Percentiles rank a stretch among this genome's conserved stretches.
Conservation (phyloP, 306 rosid species). For the Mimosa pudica region DNA sequence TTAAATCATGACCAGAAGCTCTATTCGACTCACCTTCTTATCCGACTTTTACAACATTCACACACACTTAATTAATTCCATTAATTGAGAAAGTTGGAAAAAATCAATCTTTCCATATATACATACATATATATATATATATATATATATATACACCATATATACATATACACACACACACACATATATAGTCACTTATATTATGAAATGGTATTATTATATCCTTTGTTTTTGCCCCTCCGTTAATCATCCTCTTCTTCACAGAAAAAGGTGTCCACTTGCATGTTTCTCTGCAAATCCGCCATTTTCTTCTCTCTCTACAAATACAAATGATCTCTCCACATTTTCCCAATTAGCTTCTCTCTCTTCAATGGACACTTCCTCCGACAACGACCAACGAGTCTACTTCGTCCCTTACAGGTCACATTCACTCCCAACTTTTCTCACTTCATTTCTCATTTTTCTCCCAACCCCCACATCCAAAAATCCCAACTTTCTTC, state of each 20-base stretch:
- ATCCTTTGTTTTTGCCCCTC: constrained; percentile 47
- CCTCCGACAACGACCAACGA: constrained; percentile 66
- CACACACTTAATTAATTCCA: no score
- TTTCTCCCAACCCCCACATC: constrained; percentile 42
- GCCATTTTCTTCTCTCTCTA: constrained; percentile 34
- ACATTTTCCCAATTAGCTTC: constrained; percentile 34
- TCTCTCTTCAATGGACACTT: constrained; percentile 48
- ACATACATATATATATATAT: no score
- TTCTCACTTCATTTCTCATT: constrained; percentile 32
- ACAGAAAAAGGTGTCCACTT: constrained; percentile 51
- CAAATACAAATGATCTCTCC: constrained; percentile 52
- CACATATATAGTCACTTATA: no score
- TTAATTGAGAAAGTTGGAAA: not conserved
- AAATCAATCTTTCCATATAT: not conserved
- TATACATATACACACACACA: no score
- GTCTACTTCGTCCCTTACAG: constrained; percentile 94
- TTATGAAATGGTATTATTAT: no score
- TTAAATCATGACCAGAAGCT: no score
- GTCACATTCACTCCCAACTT: constrained; percentile 34
- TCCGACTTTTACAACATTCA: no score
- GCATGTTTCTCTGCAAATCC: constrained; percentile 65
- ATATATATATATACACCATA: not conserved
- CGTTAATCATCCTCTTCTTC: constrained; percentile 44
- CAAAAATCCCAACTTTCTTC: constrained; percentile 9
- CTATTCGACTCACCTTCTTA: no score